These are phyloP conservation scores for Dactylellina haptotyla DNA, from an alignment of 2,329 filamentous ascomycete genomes.

Conservation along the genomic window DNA sequence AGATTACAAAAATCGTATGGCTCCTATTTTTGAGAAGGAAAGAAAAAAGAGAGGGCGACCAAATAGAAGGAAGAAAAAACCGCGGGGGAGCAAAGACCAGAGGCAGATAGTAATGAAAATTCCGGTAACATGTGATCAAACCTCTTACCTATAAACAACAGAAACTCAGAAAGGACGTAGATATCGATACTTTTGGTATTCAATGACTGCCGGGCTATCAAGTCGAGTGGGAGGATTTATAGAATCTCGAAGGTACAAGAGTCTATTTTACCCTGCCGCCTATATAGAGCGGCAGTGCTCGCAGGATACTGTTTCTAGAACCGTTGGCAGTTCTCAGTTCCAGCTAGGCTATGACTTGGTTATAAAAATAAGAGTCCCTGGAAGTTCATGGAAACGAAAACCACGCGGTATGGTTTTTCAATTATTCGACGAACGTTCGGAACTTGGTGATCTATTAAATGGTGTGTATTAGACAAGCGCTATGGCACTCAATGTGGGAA, in stretches of 20 bases:
- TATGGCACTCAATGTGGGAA: constrained; percentile 57
- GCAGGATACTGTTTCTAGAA: constrained; percentile 11
- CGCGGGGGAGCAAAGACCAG: not conserved
- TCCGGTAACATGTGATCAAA: not conserved
- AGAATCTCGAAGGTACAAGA: not conserved
- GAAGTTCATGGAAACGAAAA: not conserved
- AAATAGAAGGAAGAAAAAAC: not conserved
- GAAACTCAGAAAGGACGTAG: not conserved
- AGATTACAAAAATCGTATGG: constrained; percentile 1
- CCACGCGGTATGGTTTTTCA: not conserved
- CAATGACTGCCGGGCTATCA: not conserved
- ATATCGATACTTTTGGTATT: not conserved
- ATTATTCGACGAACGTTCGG: constrained; percentile 57
- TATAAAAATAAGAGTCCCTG: not conserved
- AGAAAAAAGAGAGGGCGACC: not conserved
- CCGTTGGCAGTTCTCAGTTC: not conserved
- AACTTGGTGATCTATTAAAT: constrained; percentile 57
- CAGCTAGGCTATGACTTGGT: too few species aligned
- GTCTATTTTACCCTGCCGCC: too few species aligned
- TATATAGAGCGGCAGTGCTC: not conserved
- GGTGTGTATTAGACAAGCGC: constrained; percentile 16
- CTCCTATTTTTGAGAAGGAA: not conserved
- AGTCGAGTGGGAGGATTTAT: not conserved
- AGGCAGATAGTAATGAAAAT: not conserved
- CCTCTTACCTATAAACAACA: not conserved